Evolutionary conservation across 2,329 filamentous ascomycete genomes (phyloP), one percentile per base, ranked within the genome.

Genomic region (Ophiostoma quercus): DNA sequence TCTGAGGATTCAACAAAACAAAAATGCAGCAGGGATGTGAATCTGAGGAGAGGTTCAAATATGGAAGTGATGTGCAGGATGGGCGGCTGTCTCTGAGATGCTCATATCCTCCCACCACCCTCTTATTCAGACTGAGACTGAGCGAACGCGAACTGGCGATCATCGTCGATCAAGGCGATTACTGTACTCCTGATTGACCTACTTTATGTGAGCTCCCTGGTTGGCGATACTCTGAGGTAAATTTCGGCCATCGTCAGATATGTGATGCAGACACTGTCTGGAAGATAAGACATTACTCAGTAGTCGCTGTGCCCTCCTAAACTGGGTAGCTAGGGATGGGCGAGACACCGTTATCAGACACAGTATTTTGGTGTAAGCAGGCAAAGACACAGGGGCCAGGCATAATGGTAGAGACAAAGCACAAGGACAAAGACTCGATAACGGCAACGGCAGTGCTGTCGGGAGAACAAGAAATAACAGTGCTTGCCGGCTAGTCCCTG

Each of bases 201-300:
- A 70, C 62, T 72, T 68, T 29, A 69, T 19, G 43, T 47, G 43
- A 47, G 16, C 43, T 8, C 1, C 43, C 43, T 47, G 25, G 25
- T 29, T 47, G 19, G 19, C 43, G 43, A 47, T 16, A 8, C 43
- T 47, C 19, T 19, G 1, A 19, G 5, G 19, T 19, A 16, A 47
- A 47, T 47, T 2, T 47, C 43, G 22, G 51, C 51, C 51, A 29
- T 57, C n/a, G 3, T 11, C 9, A 57, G 5, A 57, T 29, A 57
- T 57, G 51, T 16, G 51, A 57, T 29, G n/a, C 51, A 57, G 3
- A 57, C n/a, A 57, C n/a, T 54, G n/a, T 12, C 51, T 57, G 12
- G 47, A 25, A 57, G 51, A 25, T 25, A 57, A 57, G 51, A 57
- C 51, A 57, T 47, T 47, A 19, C 43, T n/a, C 11, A 47, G 11